These are phyloP conservation scores for maize (Zea mays) DNA, from an alignment of 176 grass and related monocot species.

Conservation along the genomic window Zm-B73-REFERENCE-NAM-5.0 NC_050097.1:240659001-240659500, in stretches of 20 bases:
- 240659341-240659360: slow-evolving; percentile 25
- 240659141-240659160: slow-evolving; percentile 24
- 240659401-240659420: slow-evolving; percentile 46
- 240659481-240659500: too few relatives aligned
- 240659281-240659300: neutral
- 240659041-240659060: slow-evolving; percentile 21
- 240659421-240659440: neutral
- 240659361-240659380: slow-evolving; percentile 29
- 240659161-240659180: slow-evolving; percentile 36
- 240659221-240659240: neutral
- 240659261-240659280: too few relatives aligned
- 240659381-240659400: slow-evolving; percentile 21
- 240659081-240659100: neutral
- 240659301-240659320: neutral
- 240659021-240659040: neutral
- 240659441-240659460: neutral
- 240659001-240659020: slow-evolving; percentile 18
- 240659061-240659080: neutral
- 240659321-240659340: slow-evolving; percentile 26
- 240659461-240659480: neutral
- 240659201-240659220: neutral
- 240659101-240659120: neutral
- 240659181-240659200: slow-evolving; percentile 42
- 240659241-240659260: too few relatives aligned
- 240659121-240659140: slow-evolving; percentile 12